Base-by-base conservation (phyloP, 208 protist genomes). In the Crithidia bombi region DNA sequence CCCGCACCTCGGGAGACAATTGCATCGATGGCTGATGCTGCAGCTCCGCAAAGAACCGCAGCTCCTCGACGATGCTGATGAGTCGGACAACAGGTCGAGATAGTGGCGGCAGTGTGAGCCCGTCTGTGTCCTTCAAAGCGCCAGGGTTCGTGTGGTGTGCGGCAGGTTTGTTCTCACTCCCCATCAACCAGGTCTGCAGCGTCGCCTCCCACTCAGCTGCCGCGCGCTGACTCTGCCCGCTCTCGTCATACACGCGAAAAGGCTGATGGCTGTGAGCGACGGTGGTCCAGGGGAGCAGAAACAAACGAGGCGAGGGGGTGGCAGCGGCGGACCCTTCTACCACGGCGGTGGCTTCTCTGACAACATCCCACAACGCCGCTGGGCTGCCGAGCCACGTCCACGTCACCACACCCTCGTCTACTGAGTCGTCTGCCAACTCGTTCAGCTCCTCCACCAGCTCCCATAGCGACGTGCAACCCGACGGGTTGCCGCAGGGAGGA, bases 211-310 rank as follows among this genome's bases (percentile, higher is more conserved):
- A 95, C 32, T 62, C 46, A 0, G 58, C 57, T 4, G 82, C 82
- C 0, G 78, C 81, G 35, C 68, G 30, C 19, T 58, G 66, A 28
- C 86, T 87, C 50, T 89, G 78, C 6, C 81, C 80, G 55, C 89
- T 86, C 68, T 96, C 91, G 69, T 96, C 91, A 57, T 96, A 96
- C n/a, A 96, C 55, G 19, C 89, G 81, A 21, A 91, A 59, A 6
- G 80, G 85, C 59, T 93, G 85, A 30, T 82, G 81, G 33, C 79
- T 82, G 17, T 68, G 44, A 10, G 85, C 88, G 26, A 90, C 57
- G 15, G 89, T 89, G 11, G 74, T 87, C 86, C 87, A 96, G 39
- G 91, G 91, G 36, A 96, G 69, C 14, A 96, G 73, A 28, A 85
- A 83, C 39, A 67, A 68, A 12, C 39, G 68, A 25, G 63, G 14